Evolutionary conservation across 140 eudicot species (phyloP).

Genomic region (Oenanthe javanica): DNA sequence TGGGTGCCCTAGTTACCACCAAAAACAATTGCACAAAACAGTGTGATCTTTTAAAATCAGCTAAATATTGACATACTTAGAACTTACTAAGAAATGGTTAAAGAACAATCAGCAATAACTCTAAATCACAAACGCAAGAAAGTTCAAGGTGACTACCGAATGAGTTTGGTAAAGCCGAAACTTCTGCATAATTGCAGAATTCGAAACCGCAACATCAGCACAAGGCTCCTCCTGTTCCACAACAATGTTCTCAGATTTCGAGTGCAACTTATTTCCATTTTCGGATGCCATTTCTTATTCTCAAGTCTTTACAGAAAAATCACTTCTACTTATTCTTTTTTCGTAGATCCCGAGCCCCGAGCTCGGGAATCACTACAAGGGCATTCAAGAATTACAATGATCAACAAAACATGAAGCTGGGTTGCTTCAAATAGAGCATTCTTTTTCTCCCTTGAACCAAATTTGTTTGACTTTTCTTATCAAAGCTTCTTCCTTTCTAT

Average conservation of each 20-base stretch:
- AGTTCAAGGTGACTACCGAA: constrained; percentile 42
- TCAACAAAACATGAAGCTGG: constrained; percentile 21
- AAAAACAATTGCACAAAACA: background rate
- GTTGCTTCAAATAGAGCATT: constrained; percentile 60
- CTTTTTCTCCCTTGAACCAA: constrained; percentile 7
- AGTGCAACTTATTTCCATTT: constrained; percentile 11
- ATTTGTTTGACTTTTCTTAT: background rate
- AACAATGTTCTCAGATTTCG: background rate
- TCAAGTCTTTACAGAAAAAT: background rate
- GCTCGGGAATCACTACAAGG: constrained; percentile 35
- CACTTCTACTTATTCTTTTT: background rate
- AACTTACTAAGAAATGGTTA: background rate
- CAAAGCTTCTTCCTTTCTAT: constrained; percentile 22
- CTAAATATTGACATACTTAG: background rate
- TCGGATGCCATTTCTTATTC: constrained; percentile 24
- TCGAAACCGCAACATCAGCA: constrained; percentile 16
- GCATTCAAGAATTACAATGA: constrained; percentile 31
- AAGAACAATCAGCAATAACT: background rate
- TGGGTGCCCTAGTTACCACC: background rate
- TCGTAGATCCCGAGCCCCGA: constrained; percentile 31
- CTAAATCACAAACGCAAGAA: background rate
- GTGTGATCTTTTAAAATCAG: background rate
- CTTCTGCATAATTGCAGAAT: constrained; percentile 42
- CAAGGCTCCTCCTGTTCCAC: background rate
- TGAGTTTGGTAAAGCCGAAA: constrained; percentile 78